phyloP scores from a whole-genome alignment of 2,329 filamentous ascomycete genomes.

The Pseudonectria foliicola region DNA sequence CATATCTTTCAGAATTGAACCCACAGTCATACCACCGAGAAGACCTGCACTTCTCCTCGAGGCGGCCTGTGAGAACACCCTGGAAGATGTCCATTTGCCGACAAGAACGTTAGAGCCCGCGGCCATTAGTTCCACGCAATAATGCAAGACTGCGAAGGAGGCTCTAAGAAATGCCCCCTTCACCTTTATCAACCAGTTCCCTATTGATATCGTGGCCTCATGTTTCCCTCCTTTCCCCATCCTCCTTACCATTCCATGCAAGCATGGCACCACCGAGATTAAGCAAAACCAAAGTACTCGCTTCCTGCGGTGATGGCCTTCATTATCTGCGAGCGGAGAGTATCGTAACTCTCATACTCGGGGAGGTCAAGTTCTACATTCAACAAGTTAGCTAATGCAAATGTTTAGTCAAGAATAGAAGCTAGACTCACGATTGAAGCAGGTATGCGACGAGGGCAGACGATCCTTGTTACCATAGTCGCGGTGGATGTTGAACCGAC shows the following conservation, averaged over 20 bases:
- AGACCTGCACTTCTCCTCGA: constrained; percentile 29
- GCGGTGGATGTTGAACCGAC: constrained; percentile 96
- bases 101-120: constrained; percentile 6
- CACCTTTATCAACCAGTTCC: background rate
- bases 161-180: constrained; percentile 1
- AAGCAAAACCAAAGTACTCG: constrained; percentile 97
- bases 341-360: constrained; percentile 95
- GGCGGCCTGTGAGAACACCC: constrained; percentile 3
- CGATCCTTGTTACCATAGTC: constrained; percentile 96
- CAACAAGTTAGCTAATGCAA: constrained; percentile 29
- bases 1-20: constrained; percentile 5
- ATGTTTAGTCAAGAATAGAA: constrained; percentile 26
- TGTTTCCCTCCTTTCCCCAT: constrained; percentile 5
- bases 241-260: constrained; percentile 12
- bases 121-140: constrained; percentile 7
- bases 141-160: constrained; percentile 5
- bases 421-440: constrained; percentile 86
- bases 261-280: constrained; percentile 25
- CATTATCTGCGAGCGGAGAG: constrained; percentile 76
- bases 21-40: constrained; percentile 7
- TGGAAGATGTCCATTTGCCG: constrained; percentile 1
- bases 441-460: constrained; percentile 92
- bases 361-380: constrained; percentile 85
- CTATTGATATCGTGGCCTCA: background rate
- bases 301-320: constrained; percentile 97